These are phyloP conservation scores for Kwoniella europaea DNA, from an alignment of 768 basidiomycete species.

Conservation along the genomic window DNA sequence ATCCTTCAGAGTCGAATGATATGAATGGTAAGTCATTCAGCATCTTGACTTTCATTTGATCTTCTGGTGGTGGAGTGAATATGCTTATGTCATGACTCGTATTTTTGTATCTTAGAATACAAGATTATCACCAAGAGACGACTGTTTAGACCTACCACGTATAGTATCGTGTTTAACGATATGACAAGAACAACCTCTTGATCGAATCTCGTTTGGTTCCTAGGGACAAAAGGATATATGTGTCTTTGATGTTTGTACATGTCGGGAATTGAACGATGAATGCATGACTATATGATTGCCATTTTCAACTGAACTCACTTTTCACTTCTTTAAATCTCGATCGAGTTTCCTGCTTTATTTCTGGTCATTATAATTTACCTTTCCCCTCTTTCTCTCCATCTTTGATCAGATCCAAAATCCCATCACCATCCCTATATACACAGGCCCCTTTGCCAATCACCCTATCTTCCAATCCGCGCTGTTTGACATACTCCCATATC, in stretches of 20 bases:
- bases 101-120: not conserved
- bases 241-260: not conserved
- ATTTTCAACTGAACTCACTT: not conserved
- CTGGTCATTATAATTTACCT: not conserved
- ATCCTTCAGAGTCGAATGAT: not conserved
- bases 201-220: no score
- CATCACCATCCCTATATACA: constrained; percentile 76
- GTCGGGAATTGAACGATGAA: not conserved
- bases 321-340: not conserved
- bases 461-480: constrained; percentile 68
- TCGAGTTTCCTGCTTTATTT: not conserved
- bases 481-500: constrained; percentile 70
- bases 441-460: constrained; percentile 86
- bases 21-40: not conserved
- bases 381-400: not conserved
- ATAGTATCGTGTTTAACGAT: not conserved
- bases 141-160: not conserved
- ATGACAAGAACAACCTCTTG: not conserved
- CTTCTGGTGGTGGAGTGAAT: not conserved
- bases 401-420: constrained; percentile 20
- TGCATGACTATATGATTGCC: not conserved
- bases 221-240: not conserved
- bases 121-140: not conserved
- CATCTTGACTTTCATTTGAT: not conserved
- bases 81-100: not conserved